Conservation (phyloP, 805 yeast genomes). For the Candida berthetii region DNA sequence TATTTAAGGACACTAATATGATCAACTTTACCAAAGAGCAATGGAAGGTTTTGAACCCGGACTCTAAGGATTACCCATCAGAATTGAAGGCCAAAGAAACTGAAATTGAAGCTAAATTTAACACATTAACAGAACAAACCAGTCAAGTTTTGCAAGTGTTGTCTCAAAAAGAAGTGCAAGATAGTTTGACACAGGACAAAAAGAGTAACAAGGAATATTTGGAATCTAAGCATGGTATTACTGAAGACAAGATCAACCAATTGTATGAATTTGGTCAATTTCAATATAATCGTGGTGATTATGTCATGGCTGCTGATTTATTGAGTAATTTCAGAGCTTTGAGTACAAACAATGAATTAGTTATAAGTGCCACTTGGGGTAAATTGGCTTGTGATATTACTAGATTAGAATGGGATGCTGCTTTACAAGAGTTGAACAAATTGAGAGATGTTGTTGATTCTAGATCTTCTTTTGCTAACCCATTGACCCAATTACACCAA, state of each 20-base stretch:
- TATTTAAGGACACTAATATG: slow-evolving; percentile 55
- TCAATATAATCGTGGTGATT: slow-evolving; percentile 60
- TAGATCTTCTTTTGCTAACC: slow-evolving; percentile 40
- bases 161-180: slow-evolving; percentile 44
- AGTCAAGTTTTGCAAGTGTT: slow-evolving; percentile 38
- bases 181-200: slow-evolving; percentile 48
- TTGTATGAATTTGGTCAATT: slow-evolving; percentile 55
- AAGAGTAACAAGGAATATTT: slow-evolving; percentile 43
- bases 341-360: slow-evolving; percentile 43
- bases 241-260: slow-evolving; percentile 41
- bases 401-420: slow-evolving; percentile 44
- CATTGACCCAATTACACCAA: slow-evolving; percentile 53
- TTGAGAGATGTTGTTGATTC: slow-evolving; percentile 55
- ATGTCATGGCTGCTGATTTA: slow-evolving; percentile 51
- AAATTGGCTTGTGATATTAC: slow-evolving; percentile 56
- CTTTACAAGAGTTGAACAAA: slow-evolving; percentile 45
- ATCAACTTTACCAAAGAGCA: slow-evolving; percentile 40
- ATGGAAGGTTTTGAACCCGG: slow-evolving; percentile 34
- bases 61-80: slow-evolving; percentile 28
- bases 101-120: slow-evolving; percentile 30
- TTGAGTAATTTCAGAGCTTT: slow-evolving; percentile 50
- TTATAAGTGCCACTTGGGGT: slow-evolving; percentile 62
- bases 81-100: slow-evolving; percentile 34
- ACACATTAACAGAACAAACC: slow-evolving; percentile 34
- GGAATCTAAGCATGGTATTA: slow-evolving; percentile 36